Evolutionary conservation across 371 early-diverging fungal species (phyloP), one percentile per base, ranked within the genome.

Genomic region (Mortierella sp.): DNA sequence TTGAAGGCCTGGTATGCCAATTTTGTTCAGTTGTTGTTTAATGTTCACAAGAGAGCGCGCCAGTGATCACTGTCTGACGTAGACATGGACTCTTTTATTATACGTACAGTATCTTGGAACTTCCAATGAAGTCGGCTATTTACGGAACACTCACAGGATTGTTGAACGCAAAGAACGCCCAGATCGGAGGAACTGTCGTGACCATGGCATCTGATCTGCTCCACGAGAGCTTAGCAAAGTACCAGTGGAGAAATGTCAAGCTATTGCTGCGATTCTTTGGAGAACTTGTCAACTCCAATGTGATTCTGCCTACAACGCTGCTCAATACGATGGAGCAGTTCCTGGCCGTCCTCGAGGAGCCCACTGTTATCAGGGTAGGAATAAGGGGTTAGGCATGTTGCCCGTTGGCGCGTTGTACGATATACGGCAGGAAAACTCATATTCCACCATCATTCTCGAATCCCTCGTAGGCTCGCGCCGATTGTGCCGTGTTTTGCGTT

Each of bases 201-300:
- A 66, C 75, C 17, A 78, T 85, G 64, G 80, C 86, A 17, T 57
- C 85, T 0, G 80, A 86, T 24, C 72, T 78, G 3, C 69, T 89
- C 19, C 82, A 89, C 27, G 81, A 87, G 26, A 80, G 81, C 31
- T 69, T 89, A 69, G 63, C 70, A 1, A 56, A 52, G 34, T 80
- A 81, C 37, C 79, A 86, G 47, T 93, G 92, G 89, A 83, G 86
- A 12, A 84, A 84, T 42, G 85, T 91, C 54, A 96, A 96, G 80
- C 82, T 93, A 41, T 61, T 92, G 80, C 66, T 91, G 54, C 85
- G 95, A 50, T 96, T 91, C 75, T 92, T 93, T 81, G 94, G 89
- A 26, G 90, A 93, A 79, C 83, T 94, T 31, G 91, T 93, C 55
- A 90, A 88, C 70, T 83, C 91, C 49, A 91, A 90, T 64, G 91